These are phyloP conservation scores for slime mould (Dictyostelium discoideum) DNA, from an alignment of 78 protist genomes.

Conservation along the genomic window DNA sequence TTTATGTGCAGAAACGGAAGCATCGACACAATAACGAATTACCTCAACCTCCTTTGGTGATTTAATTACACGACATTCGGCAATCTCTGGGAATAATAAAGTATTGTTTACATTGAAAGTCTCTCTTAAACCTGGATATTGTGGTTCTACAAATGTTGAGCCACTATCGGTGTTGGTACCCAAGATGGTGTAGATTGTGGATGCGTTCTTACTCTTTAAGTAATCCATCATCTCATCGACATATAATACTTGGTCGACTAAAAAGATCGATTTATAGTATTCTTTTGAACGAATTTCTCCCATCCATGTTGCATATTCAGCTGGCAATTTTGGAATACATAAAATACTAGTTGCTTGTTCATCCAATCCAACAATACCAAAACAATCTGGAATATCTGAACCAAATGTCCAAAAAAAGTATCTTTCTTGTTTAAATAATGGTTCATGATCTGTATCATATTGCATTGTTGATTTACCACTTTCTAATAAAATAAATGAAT, in stretches of 20 bases:
- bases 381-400: conserved; percentile 78
- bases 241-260: conserved; percentile 70
- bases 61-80: conserved; percentile 87
- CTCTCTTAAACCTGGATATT: conserved; percentile 54
- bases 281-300: conserved; percentile 68
- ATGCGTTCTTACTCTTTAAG: neutral
- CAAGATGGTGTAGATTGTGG: conserved; percentile 43
- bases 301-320: conserved; percentile 77
- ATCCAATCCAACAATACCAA: conserved; percentile 69
- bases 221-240: conserved; percentile 50
- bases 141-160: neutral
- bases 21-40: conserved; percentile 69
- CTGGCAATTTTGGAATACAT: conserved; percentile 74
- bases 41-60: conserved; percentile 83
- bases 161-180: conserved; percentile 69
- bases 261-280: conserved; percentile 51
- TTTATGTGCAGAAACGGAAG: conserved; percentile 78
- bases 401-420: conserved; percentile 86
- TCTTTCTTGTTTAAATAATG: conserved; percentile 85
- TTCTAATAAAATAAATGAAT: conserved; percentile 64
- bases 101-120: conserved; percentile 44
- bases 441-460: conserved; percentile 79
- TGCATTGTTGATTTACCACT: conserved; percentile 40
- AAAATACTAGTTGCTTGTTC: conserved; percentile 16
- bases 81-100: conserved; percentile 11